Evolutionary conservation across 2,329 filamentous ascomycete species (phyloP).

Genomic region (Eurotiales sp.): DNA sequence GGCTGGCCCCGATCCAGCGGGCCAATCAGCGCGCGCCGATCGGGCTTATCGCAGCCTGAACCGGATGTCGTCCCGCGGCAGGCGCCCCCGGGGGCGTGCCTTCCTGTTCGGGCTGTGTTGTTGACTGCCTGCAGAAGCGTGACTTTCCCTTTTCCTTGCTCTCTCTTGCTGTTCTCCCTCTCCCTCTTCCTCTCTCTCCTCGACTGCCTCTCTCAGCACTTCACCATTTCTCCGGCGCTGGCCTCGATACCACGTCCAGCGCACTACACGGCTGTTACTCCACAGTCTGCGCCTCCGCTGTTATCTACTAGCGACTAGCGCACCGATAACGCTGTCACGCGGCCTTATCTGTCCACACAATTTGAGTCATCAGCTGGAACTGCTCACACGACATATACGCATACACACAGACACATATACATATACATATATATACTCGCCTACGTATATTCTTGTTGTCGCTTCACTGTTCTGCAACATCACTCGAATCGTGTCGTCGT

Average conservation of each 20-base stretch:
- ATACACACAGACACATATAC: neutral
- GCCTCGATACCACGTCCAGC: too few relatives aligned
- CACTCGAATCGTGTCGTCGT: neutral
- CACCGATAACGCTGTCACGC: conserved; percentile 13
- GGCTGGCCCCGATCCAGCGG: neutral
- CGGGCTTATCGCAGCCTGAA: neutral
- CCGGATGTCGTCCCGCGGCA: too few relatives aligned
- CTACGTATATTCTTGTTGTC: too few relatives aligned
- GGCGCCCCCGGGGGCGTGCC: too few relatives aligned
- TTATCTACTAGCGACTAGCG: conserved; percentile 5
- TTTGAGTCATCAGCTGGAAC: neutral
- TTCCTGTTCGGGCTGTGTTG: neutral
- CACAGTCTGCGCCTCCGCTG: neutral
- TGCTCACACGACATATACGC: neutral
- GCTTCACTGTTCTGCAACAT: neutral
- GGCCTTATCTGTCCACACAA: conserved; percentile 1
- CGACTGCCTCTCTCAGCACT: neutral
- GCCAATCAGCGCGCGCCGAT: neutral
- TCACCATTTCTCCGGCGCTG: too few relatives aligned
- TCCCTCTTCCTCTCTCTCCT: neutral
- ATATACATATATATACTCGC: too few relatives aligned
- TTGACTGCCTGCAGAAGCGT: too few relatives aligned
- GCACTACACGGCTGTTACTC: neutral
- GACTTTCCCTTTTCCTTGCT: neutral
- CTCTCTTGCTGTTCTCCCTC: neutral